These are phyloP conservation scores for Fusarium ramigenum DNA, from an alignment of 2,329 filamentous ascomycete species.

Conservation along the genomic window DNA sequence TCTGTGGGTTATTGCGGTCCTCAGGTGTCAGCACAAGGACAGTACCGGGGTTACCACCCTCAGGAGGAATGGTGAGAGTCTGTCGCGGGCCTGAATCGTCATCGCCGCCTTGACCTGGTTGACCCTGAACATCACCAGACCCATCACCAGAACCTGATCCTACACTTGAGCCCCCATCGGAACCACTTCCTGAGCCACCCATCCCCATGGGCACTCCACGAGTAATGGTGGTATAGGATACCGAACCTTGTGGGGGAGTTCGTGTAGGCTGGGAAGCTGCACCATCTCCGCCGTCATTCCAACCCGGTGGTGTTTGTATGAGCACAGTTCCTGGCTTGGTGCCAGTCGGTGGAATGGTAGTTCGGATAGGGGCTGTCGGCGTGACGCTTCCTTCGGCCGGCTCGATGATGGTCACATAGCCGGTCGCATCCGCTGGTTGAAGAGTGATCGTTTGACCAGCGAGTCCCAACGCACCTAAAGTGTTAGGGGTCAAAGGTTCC, in stretches of 20 bases:
- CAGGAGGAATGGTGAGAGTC: constrained; percentile 14
- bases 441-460: constrained; percentile 26
- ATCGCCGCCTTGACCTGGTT: background rate
- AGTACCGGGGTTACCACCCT: constrained; percentile 18
- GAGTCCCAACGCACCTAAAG: background rate
- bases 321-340: constrained; percentile 34
- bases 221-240: constrained; percentile 23
- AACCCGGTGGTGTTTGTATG: constrained; percentile 28
- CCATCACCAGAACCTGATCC: background rate
- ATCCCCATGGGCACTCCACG: background rate
- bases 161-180: background rate
- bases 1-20: background rate
- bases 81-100: background rate
- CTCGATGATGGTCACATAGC: constrained; percentile 35
- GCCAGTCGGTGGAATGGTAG: constrained; percentile 30
- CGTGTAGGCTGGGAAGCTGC: background rate
- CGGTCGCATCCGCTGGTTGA: constrained; percentile 7
- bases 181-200: background rate
- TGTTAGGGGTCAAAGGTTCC: fast-evolving
- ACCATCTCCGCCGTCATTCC: background rate
- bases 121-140: background rate
- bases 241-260: background rate
- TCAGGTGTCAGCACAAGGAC: constrained; percentile 15
- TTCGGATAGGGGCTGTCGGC: constrained; percentile 23
- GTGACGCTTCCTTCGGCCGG: constrained; percentile 13